A percentile compares a stretch with the other conserved stretches of the same genome.
Evolutionary conservation across 208 protist genomes (phyloP).

Genomic region (Spironucleus salmonicida): DNA sequence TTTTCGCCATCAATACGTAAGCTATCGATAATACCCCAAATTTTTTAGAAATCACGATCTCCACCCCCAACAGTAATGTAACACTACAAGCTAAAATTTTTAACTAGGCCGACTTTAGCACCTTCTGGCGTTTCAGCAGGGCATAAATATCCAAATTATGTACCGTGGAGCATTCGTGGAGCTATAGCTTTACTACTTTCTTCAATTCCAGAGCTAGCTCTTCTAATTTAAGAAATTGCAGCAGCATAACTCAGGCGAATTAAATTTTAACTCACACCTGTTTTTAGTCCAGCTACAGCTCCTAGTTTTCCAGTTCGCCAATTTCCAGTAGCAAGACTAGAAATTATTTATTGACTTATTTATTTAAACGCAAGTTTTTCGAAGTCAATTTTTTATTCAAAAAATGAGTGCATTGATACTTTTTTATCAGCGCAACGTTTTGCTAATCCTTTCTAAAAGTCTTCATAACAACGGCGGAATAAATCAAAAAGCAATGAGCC

Average conservation of each 20-base stretch:
- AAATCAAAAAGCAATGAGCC: constrained; percentile 31
- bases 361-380: no score
- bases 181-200: constrained; percentile 93
- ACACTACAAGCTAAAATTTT: constrained; percentile 92
- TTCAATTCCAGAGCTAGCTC: constrained; percentile 91
- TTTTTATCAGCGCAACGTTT: no score
- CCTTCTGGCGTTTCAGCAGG: constrained; percentile 47
- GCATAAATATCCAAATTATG: constrained; percentile 44
- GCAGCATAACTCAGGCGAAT: constrained; percentile 81
- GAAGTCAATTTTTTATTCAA: no score
- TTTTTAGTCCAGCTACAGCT: constrained; percentile 66
- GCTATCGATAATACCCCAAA: background rate
- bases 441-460: background rate
- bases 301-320: constrained; percentile 86
- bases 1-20: background rate
- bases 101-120: constrained; percentile 93
- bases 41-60: background rate
- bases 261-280: constrained; percentile 29
- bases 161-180: constrained; percentile 51
- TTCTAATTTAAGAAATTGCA: constrained; percentile 92
- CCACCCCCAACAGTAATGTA: constrained; percentile 67
- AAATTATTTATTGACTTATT: no score
- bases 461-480: constrained; percentile 24
- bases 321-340: constrained; percentile 54
- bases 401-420: no score